Evolutionary conservation across 1,139 yeast species (phyloP).

Genomic region (Yamadazyma aaseri): DNA sequence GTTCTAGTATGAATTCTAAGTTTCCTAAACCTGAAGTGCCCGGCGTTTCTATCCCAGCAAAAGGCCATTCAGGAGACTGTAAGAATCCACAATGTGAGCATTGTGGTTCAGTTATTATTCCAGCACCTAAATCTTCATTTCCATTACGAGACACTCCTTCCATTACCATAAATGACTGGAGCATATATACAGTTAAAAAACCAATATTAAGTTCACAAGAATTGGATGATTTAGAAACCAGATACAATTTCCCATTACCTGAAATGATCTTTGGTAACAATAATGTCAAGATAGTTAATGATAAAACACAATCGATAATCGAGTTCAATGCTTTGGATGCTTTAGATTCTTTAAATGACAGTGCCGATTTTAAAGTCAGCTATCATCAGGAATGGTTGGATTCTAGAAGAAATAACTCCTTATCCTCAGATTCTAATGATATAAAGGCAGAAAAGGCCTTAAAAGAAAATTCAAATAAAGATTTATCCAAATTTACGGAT

Average conservation of each 20-base stretch:
- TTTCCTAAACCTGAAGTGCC: neutral
- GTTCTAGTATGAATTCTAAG: neutral
- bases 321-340: slow-evolving; percentile 82
- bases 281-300: slow-evolving; percentile 50
- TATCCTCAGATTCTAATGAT: slow-evolving; percentile 19
- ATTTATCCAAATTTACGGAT: slow-evolving; percentile 40
- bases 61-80: slow-evolving; percentile 33
- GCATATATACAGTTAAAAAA: slow-evolving; percentile 64
- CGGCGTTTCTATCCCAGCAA: slow-evolving; percentile 31
- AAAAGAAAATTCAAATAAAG: slow-evolving; percentile 28
- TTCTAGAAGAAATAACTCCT: slow-evolving; percentile 46
- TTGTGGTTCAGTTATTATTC: slow-evolving; percentile 72
- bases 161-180: slow-evolving; percentile 71
- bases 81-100: slow-evolving; percentile 56
- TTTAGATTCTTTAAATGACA: slow-evolving; percentile 56
- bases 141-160: slow-evolving; percentile 68
- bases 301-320: slow-evolving; percentile 44
- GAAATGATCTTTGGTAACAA: slow-evolving; percentile 98
- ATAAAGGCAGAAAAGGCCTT: slow-evolving; percentile 29
- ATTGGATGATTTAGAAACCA: slow-evolving; percentile 61
- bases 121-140: slow-evolving; percentile 63
- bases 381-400: slow-evolving; percentile 88
- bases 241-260: slow-evolving; percentile 79
- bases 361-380: slow-evolving; percentile 57
- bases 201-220: slow-evolving; percentile 79